phyloP scores from a whole-genome alignment of 306 rosid genomes.

The Castanospermum australe region DNA sequence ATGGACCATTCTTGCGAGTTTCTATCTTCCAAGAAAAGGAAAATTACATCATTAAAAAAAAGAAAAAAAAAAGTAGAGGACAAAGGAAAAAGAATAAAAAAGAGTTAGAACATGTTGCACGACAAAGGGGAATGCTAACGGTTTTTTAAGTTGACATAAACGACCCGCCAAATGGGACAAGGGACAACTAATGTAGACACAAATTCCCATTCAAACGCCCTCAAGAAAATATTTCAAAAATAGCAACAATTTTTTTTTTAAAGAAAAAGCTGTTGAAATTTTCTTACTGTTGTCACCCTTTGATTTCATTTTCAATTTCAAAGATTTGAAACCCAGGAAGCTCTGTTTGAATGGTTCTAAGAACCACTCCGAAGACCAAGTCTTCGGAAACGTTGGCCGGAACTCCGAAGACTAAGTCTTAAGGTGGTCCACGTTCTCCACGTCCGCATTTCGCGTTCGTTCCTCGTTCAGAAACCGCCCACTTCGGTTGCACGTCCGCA shows the following conservation, averaged over 20 bases:
- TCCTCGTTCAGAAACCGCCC: no score
- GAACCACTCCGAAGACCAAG: no score
- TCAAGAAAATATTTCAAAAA: neutral
- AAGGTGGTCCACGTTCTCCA: no score
- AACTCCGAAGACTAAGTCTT: no score
- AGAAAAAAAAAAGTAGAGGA: neutral
- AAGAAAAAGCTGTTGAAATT: neutral
- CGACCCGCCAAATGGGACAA: constrained; percentile 19
- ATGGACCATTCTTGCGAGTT: no score
- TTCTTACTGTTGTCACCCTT: neutral
- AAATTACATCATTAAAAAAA: neutral
- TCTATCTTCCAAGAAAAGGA: neutral
- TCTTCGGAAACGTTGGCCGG: no score
- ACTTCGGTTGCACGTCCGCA: no score
- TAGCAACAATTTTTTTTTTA: no score
- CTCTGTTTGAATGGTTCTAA: no score
- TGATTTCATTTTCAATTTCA: neutral
- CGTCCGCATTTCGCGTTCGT: no score
- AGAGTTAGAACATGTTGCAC: neutral
- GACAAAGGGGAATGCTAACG: neutral
- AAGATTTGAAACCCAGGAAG: constrained; percentile 41
- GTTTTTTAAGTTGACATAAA: neutral
- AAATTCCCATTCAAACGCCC: neutral
- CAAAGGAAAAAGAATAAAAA: neutral
- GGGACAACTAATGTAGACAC: neutral